Evolutionary conservation across 768 basidiomycete species (phyloP), one percentile per base, ranked within the genome.

Genomic region (Pleurotus djamor): DNA sequence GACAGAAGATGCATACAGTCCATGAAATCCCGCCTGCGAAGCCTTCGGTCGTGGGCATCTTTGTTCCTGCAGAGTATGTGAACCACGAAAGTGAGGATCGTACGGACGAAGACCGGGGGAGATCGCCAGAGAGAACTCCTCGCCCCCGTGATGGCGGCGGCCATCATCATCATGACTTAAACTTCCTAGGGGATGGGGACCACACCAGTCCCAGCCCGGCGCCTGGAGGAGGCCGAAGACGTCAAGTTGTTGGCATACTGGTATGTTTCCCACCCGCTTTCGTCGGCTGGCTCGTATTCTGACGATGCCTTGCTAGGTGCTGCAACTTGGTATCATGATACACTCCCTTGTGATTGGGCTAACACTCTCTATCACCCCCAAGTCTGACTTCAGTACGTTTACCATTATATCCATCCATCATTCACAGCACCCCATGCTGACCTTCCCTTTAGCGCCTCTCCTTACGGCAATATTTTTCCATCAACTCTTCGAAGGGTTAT

Each of bases 291-390:
- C 16, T 47, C 56, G 17, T 14, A 32, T 17, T 44, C 16, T 16
- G 44, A 50, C 50, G 38, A 33, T 21, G 34, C 41, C 10, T 34
- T 48, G 28, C 28, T 54, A 92, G 91, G 85, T 91, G 35, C 75
- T 96, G 37, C 89, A 96, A 81, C 66, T 89, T 2, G 85, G 94
- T 48, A 91, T 96, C 65, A 89, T 95, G 91, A 79, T 95, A 51
- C 85, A 94, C 67, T 88, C 92, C 2, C 68, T 94, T 48, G 83
- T 93, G 35, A 91, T 94, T 59, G 92, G 92, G 2, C 69, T 93
- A 17, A 93, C 92, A 4, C 74, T 93, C 16, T 81, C 89, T 1
- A 63, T 93, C 57, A 83, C 88, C 4, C 75, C 80, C 4, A 87
- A 89, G 14, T 64, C 83, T 1, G 89, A 91, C 56, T 92, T 93